Evolutionary conservation across 805 yeast genomes (phyloP).

Genomic region (Wickerhamiella brachini): DNA sequence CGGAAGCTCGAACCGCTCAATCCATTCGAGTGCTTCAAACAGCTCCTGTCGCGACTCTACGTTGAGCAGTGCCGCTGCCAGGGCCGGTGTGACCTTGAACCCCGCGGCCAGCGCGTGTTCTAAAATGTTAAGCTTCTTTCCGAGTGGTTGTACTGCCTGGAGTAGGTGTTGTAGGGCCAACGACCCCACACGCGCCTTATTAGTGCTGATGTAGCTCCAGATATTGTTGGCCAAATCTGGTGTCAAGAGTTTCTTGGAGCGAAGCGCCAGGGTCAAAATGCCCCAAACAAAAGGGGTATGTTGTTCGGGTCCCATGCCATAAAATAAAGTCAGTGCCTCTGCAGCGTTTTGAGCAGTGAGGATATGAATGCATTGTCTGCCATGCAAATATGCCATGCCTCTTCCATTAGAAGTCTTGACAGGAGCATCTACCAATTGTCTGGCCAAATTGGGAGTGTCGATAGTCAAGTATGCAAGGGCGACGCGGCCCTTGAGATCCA

Average conservation of each 20-base stretch:
- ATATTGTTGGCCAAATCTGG: conserved; percentile 10
- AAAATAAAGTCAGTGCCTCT: conserved; percentile 8
- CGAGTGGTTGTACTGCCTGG: conserved; percentile 5
- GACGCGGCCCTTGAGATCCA: conserved; percentile 22
- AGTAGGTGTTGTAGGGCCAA: conserved; percentile 7
- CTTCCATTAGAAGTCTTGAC: conserved; percentile 2
- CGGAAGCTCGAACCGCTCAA: neutral
- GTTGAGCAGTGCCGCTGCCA: conserved; percentile 6
- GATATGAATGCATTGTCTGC: conserved; percentile 7
- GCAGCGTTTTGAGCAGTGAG: conserved; percentile 7
- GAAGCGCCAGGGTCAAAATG: conserved; percentile 12
- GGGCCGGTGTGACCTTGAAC: conserved; percentile 5
- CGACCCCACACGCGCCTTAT: conserved; percentile 14
- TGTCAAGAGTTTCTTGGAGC: conserved; percentile 12
- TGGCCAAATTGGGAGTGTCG: conserved; percentile 6
- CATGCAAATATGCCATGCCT: conserved; percentile 12
- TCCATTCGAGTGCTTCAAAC: conserved; percentile 1
- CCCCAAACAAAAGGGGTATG: conserved; percentile 18
- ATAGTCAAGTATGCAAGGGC: conserved; percentile 19
- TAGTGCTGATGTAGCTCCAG: conserved; percentile 4
- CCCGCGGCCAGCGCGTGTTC: conserved; percentile 4
- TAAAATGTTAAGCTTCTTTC: conserved; percentile 4
- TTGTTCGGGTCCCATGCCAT: neutral
- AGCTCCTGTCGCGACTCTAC: conserved; percentile 2
- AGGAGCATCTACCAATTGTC: conserved; percentile 3